Base-by-base conservation (phyloP, 2,329 filamentous ascomycete species). In the Exserohilum rostratum region DNA sequence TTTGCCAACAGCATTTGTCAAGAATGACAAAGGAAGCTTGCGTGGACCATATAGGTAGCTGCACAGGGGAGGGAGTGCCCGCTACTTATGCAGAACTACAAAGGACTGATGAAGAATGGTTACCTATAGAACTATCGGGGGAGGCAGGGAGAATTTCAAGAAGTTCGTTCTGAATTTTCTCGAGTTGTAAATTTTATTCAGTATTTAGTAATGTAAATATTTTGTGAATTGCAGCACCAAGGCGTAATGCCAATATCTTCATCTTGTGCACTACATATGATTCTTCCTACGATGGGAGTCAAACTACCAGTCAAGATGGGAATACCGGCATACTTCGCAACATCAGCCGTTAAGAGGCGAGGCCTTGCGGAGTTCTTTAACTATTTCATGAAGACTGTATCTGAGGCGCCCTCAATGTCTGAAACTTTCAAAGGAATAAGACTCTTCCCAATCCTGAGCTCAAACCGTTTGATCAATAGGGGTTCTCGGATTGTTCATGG, bases 271-370 rank as follows among this genome's bases (percentile, higher is more conserved):
- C 13, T 45, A 38, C 13, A 31, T 46, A 9, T 31, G 33, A 9
- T 5, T n/a, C 13, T 11, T 17, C 2, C 2, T 25, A 25, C 22
- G 13, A 30, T 30, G 13, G 13, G 13, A 37, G 11, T 3, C n/a
- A 56, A 38, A n/a, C 35, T 63, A 10, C 59, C 53, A n/a, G 45
- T 42, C 6, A 52, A 47, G n/a, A 63, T 63, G 7, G 40, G 39
- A 2, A 58, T 60, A 1, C 44, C 55, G 17, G 63, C 57, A 3
- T 65, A 65, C 27, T 62, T 66, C 25, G 57, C 61, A 37, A 61
- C 61, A 10, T 63, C 63, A 6, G 55, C 52, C 13, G 27, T 45
- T 10, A 52, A 47, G 4, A 50, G 25, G 17, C 46, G 51, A 43
- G 58, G 58, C 3, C 43, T 65, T 2, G 50, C 54, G 2, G 52